Conservation (phyloP, 176 grass and related monocot genomes). For the Chrysopogon serrulatus region DNA sequence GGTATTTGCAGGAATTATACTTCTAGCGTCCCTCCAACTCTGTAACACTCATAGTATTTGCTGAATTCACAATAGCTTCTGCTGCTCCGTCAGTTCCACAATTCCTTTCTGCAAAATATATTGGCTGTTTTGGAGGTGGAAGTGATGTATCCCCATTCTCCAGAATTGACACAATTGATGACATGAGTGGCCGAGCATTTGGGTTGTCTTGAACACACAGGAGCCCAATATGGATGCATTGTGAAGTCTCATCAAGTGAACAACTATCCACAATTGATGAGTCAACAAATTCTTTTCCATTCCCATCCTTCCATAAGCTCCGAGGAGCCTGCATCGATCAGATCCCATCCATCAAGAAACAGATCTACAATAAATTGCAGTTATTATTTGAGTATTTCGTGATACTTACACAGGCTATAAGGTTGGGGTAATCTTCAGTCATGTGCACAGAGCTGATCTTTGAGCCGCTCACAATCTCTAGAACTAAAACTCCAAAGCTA, state of each 20-base stretch:
- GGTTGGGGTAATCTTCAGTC: neutral
- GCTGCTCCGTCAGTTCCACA: neutral
- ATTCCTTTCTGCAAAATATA: neutral
- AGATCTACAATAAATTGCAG: neutral
- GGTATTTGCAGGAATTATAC: neutral
- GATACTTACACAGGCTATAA: neutral
- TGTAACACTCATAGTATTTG: neutral
- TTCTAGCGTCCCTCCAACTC: neutral
- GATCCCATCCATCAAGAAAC: neutral
- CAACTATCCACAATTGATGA: neutral
- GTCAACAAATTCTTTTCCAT: neutral
- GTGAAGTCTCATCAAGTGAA: neutral
- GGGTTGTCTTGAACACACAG: neutral
- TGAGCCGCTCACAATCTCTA: neutral
- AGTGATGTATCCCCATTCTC: neutral
- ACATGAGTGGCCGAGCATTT: neutral
- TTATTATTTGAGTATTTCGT: neutral
- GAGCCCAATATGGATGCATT: neutral
- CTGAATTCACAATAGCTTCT: neutral
- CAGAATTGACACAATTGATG: neutral
- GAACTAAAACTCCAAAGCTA: conserved; percentile 14
- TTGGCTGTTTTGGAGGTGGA: neutral
- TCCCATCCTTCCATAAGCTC: neutral
- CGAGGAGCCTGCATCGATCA: neutral
- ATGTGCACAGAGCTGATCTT: neutral